These are phyloP conservation scores for Leonotis leonurus DNA, from an alignment of 257 asterid species.

Conservation along the genomic window DNA sequence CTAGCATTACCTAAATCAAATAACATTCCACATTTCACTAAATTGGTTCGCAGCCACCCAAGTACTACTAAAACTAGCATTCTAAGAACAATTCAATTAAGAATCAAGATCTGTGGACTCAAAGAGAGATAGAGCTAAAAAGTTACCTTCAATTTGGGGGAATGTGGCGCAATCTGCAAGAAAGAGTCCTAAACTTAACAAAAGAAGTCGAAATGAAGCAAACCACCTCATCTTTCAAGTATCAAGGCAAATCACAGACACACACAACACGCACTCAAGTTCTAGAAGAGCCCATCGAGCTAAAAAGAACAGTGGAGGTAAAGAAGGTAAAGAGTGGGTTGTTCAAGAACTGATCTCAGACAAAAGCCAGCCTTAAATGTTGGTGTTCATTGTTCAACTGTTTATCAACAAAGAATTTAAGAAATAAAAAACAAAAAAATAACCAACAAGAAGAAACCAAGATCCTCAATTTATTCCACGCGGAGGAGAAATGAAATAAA, in stretches of 20 bases:
- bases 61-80: neutral
- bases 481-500: neutral
- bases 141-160: slow-evolving; percentile 58
- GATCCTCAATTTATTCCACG: slow-evolving; percentile 11
- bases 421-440: neutral
- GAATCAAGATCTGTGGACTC: slow-evolving; percentile 47
- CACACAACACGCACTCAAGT: neutral
- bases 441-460: slow-evolving; percentile 6
- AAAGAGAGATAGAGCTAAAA: neutral
- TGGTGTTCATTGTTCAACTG: slow-evolving; percentile 15
- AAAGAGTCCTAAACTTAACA: slow-evolving; percentile 33
- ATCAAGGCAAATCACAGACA: neutral
- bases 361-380: too few species aligned
- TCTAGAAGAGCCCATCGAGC: slow-evolving; percentile 14
- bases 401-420: neutral
- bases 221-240: slow-evolving; percentile 39
- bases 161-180: slow-evolving; percentile 42
- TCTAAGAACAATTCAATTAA: slow-evolving; percentile 13
- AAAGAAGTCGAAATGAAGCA: slow-evolving; percentile 30
- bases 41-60: too few species aligned
- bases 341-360: too few species aligned
- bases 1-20: too few species aligned
- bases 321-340: slow-evolving; percentile 9
- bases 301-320: neutral
- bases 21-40: too few species aligned